Percentiles rank a stretch among this genome's conserved stretches.
phyloP scores from a whole-genome alignment of 148 eudicot genomes.

The Rhododendron ovatum region DNA sequence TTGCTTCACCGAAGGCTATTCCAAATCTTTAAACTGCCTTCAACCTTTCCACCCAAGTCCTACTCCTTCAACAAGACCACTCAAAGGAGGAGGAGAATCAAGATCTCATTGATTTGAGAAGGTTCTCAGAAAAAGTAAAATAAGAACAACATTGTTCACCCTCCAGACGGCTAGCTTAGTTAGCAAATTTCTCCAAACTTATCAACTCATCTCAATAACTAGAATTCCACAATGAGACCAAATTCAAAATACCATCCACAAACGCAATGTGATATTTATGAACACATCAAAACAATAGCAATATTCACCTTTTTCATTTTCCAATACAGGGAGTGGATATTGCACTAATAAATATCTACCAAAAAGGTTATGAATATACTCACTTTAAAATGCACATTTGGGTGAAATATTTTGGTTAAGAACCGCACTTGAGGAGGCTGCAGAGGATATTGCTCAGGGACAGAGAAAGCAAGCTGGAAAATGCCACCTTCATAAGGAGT shows the following conservation, averaged over 20 bases:
- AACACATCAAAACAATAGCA: background rate
- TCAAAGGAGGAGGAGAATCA: background rate
- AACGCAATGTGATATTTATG: background rate
- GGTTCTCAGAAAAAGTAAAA: background rate
- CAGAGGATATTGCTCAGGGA: slow-evolving; percentile 95
- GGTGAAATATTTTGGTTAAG: slow-evolving; percentile 94
- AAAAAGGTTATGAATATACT: background rate
- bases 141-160: background rate
- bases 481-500: slow-evolving; percentile 95
- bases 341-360: background rate
- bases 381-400: slow-evolving; percentile 98
- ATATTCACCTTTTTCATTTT: background rate
- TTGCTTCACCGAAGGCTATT: background rate
- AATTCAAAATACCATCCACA: background rate
- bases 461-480: slow-evolving; percentile 96
- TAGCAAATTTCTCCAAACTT: background rate
- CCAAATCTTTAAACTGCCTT: background rate
- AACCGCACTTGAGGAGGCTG: slow-evolving; percentile 99
- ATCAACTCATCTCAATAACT: background rate
- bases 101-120: background rate
- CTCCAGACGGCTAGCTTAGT: background rate
- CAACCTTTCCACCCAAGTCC: background rate
- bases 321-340: background rate
- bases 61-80: background rate
- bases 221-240: background rate